Evolutionary conservation across 805 yeast species (phyloP).

Genomic region (Metschnikowia similis): DNA sequence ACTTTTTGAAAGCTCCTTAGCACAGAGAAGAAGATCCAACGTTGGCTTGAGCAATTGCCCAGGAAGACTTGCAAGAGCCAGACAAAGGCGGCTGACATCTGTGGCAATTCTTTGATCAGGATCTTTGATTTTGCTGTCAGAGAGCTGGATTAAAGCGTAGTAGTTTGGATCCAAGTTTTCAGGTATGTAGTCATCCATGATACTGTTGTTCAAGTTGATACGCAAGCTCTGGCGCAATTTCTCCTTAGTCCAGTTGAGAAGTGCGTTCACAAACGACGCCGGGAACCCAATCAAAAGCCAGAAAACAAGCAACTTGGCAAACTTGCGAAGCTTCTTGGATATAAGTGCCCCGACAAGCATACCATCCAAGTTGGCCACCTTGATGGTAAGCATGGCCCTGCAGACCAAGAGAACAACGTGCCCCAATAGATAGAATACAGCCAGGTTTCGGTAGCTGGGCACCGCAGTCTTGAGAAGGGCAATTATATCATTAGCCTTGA

Average conservation of each 20-base stretch:
- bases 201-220: conserved; percentile 55
- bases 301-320: conserved; percentile 55
- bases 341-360: conserved; percentile 76
- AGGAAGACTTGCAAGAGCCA: conserved; percentile 68
- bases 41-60: conserved; percentile 82
- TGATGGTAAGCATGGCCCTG: conserved; percentile 71
- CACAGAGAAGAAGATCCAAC: conserved; percentile 73
- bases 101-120: conserved; percentile 83
- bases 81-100: conserved; percentile 70
- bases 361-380: conserved; percentile 86
- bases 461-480: conserved; percentile 33
- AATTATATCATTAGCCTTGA: conserved; percentile 27
- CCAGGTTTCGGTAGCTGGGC: conserved; percentile 26
- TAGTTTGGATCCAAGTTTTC: conserved; percentile 64
- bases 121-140: conserved; percentile 50
- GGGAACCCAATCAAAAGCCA: conserved; percentile 90
- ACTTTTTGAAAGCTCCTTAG: conserved; percentile 63
- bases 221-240: conserved; percentile 58
- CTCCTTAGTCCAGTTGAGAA: conserved; percentile 58
- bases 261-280: conserved; percentile 72
- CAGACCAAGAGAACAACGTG: conserved; percentile 59
- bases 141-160: conserved; percentile 65
- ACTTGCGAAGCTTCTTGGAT: conserved; percentile 59
- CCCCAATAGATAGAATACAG: conserved; percentile 35
- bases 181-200: conserved; percentile 71